Base-by-base conservation (phyloP, 768 basidiomycete species). In the Amanita rubescens region DNA sequence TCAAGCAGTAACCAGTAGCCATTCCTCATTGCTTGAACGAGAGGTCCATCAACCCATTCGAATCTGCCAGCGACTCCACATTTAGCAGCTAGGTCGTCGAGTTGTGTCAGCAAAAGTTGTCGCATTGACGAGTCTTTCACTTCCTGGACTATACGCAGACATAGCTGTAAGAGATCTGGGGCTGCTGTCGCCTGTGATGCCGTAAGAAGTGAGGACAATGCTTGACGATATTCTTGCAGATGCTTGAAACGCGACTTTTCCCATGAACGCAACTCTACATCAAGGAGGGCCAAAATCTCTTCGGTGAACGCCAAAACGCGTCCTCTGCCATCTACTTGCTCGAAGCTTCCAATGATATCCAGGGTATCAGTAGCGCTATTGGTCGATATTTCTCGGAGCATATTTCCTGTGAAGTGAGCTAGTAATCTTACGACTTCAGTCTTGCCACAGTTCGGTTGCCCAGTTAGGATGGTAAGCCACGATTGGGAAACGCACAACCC, bases 331-430 rank as follows among this genome's bases (percentile, higher is more conserved):
- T 93, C 88, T 24, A 86, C 81, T 69, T 98, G 95, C 68, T 99
- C 96, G 63, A 97, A 98, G 65, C 90, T 87, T 32, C 96, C 96
- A 41, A 99, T 71, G 32, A 99, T 84, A 67, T 99, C 96, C 66
- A 85, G 84, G 1, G 94, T 90, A 65, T 99, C 96, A 2, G 90
- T 93, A 6, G 90, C 85, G 54, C 79, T 85, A 65, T 89, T 94
- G 63, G 97, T 73, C 15, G 82, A 74, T 44, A 96, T 77, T 65
- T 92, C 90, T 19, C 74, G 75, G 1, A 97, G 75, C 20, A 66
- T 42, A 48, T 80, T 77, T 22, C 96, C 95, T 32, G 80, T 79
- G 34, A 84, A 69, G 49, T 80, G 69, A 32, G 94, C 91, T 41
- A 94, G 65, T 4, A 78, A 71, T 52, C 84, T 78, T 15, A 94